Base-by-base conservation (phyloP, 192 early-diverging fungal species). In the Podila horticola region DNA sequence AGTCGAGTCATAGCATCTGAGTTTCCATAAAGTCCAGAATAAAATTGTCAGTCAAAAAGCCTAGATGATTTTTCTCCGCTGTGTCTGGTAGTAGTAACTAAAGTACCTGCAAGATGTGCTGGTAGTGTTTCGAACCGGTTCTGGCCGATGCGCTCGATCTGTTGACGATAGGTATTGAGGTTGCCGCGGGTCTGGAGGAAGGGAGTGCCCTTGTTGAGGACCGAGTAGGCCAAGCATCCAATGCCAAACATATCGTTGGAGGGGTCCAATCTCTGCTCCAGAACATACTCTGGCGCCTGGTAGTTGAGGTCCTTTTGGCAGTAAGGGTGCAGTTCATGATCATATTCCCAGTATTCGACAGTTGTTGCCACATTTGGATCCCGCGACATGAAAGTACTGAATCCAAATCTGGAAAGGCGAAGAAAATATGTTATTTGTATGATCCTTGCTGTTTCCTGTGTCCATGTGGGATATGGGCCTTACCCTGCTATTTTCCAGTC, bases 401-500 rank as follows among this genome's bases (percentile, higher is more conserved):
- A 93, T 50, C 90, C 92, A 45, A 94, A 83, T n/a, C 89, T 90
- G 52, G 45, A 36, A 65, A 45, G 11, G 41, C 15, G 41, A 45
- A 45, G 41, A 45, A 45, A 12, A 15, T 17, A 4, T 17, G 41
- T 55, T 24, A 55, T 11, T 55, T 55, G 52, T n/a, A 22, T 24
- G 52, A 55, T 24, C 52, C 7, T 55, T 26, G 24, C 8, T 26
- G 22, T 22, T 26, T 55, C 52, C 17, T 55, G 52, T 6, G 52
- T 55, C 20, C n/a, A 52, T 17, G 1, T 49, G n/a, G 45, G 41
- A 34, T 38, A 38, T 26, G 41, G 26, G 52, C 28, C 63, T 71
- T 84, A 90, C 68, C 93, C 93, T 74, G 89, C 92, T 72, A 94
- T 85, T 74, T 93, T 94, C 93, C 93, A 94, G 70, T 94, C 93